Evolutionary conservation across 305 asterid genomes (phyloP).

Genomic region (Vinca major): DNA sequence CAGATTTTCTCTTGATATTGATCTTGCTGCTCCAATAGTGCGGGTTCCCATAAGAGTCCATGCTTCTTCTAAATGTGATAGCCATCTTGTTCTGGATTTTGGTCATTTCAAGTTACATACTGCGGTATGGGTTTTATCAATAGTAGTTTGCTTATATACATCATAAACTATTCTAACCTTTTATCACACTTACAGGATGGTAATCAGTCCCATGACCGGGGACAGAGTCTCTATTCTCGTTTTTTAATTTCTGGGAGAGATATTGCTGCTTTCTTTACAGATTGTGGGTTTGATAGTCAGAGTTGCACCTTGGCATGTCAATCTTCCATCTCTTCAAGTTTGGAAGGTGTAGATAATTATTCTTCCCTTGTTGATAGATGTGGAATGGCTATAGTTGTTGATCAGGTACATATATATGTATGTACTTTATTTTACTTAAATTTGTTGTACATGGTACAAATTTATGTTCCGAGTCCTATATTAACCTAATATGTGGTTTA

Average conservation of each 20-base stretch:
- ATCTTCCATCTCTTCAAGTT: slow-evolving; percentile 42
- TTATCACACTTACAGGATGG: slow-evolving; percentile 46
- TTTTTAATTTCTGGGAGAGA: slow-evolving; percentile 91
- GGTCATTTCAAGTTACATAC: slow-evolving; percentile 27
- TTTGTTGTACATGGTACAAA: not conserved
- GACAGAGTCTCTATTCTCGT: slow-evolving; percentile 72
- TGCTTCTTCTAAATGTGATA: slow-evolving; percentile 43
- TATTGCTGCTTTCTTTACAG: slow-evolving; percentile 85
- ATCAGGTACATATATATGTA: slow-evolving; percentile 53
- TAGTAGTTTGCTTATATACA: slow-evolving; percentile 1
- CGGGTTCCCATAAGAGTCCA: slow-evolving; percentile 70
- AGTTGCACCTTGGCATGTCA: slow-evolving; percentile 45
- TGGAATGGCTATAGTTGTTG: slow-evolving; percentile 86
- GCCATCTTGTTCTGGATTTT: slow-evolving; percentile 82
- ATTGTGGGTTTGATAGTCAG: slow-evolving; percentile 43
- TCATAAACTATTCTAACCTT: slow-evolving; percentile 14
- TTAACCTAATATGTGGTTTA: not conserved
- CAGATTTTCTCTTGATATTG: slow-evolving; percentile 98
- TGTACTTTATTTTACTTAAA: not conserved
- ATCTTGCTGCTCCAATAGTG: slow-evolving; percentile 98
- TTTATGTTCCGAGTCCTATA: not conserved
- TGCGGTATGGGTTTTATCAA: slow-evolving; percentile 32
- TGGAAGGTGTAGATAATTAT: slow-evolving; percentile 45
- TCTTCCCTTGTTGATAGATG: slow-evolving; percentile 84
- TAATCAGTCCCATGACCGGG: slow-evolving; percentile 47